Evolutionary conservation across 1,284 basidiomycete species (phyloP).

Genomic region (Cerioporus squamosus): DNA sequence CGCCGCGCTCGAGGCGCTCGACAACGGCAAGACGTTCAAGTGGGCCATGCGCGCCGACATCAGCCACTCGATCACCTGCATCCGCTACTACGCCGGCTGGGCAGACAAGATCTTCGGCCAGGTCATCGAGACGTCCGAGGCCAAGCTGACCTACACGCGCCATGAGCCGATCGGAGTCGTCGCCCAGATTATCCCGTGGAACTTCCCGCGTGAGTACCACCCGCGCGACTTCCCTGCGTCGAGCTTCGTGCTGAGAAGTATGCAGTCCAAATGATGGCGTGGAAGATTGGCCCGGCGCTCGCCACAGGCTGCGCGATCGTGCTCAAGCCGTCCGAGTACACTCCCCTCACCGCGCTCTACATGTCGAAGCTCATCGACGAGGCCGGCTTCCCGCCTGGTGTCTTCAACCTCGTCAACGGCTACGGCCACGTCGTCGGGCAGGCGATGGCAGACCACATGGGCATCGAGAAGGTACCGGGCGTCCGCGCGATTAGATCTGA

Average conservation of each 20-base stretch:
- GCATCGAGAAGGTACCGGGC: slow-evolving; percentile 56
- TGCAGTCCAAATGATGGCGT: slow-evolving; percentile 73
- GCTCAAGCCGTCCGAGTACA: slow-evolving; percentile 91
- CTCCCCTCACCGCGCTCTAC: slow-evolving; percentile 80
- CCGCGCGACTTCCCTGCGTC: neutral
- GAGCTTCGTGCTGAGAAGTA: neutral
- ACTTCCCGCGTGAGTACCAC: slow-evolving; percentile 60
- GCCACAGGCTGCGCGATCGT: slow-evolving; percentile 86
- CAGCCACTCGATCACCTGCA: slow-evolving; percentile 62
- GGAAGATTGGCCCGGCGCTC: slow-evolving; percentile 87
- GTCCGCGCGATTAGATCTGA: neutral
- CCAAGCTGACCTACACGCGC: slow-evolving; percentile 79
- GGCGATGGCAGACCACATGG: slow-evolving; percentile 65
- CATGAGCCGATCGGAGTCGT: slow-evolving; percentile 96
- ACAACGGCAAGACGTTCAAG: slow-evolving; percentile 73
- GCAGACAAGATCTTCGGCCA: slow-evolving; percentile 90
- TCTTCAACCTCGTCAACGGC: slow-evolving; percentile 71
- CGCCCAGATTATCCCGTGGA: slow-evolving; percentile 87
- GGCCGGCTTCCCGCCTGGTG: slow-evolving; percentile 73
- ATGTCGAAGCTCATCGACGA: slow-evolving; percentile 51
- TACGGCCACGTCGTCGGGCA: slow-evolving; percentile 72
- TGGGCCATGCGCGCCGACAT: slow-evolving; percentile 80
- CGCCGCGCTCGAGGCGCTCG: slow-evolving; percentile 80
- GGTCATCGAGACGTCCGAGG: slow-evolving; percentile 75
- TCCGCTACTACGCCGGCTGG: slow-evolving; percentile 82